These are phyloP conservation scores for Colletotrichum brevisporum DNA, from an alignment of 2,329 filamentous ascomycete genomes.

Conservation along the genomic window DNA sequence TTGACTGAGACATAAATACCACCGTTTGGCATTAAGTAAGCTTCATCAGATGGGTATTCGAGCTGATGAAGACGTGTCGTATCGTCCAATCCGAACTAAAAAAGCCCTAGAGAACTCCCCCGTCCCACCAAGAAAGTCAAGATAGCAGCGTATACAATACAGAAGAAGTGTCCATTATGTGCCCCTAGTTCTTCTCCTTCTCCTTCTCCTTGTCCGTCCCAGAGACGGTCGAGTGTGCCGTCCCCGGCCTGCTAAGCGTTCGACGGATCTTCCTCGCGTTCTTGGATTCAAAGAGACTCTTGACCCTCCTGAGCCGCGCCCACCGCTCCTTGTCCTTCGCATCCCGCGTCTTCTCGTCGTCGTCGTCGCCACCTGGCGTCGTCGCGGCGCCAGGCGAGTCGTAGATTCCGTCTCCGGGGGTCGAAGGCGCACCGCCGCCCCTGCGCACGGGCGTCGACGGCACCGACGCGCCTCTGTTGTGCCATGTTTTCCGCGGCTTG, in stretches of 20 bases:
- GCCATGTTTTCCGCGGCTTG: conserved; percentile 41
- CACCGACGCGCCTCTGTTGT: conserved; percentile 32
- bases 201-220: conserved; percentile 8
- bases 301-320: conserved; percentile 79
- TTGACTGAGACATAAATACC: background rate
- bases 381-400: conserved; percentile 42
- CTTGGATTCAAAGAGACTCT: conserved; percentile 79
- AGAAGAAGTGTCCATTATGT: background rate
- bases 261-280: conserved; percentile 66
- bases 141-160: conserved; percentile 6
- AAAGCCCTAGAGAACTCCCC: conserved; percentile 21
- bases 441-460: conserved; percentile 37
- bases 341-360: conserved; percentile 62
- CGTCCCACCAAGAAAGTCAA: background rate
- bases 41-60: conserved; percentile 34
- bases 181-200: conserved; percentile 16
- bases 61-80: conserved; percentile 15
- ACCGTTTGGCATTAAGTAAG: background rate
- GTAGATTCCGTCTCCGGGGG: conserved; percentile 27
- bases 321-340: conserved; percentile 80
- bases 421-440: conserved; percentile 32
- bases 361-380: conserved; percentile 52
- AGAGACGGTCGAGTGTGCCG: conserved; percentile 51
- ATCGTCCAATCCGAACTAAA: background rate
- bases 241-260: conserved; percentile 59